Evolutionary conservation across 1,139 yeast genomes (phyloP).

Genomic region (Tardiomyces blankii): DNA sequence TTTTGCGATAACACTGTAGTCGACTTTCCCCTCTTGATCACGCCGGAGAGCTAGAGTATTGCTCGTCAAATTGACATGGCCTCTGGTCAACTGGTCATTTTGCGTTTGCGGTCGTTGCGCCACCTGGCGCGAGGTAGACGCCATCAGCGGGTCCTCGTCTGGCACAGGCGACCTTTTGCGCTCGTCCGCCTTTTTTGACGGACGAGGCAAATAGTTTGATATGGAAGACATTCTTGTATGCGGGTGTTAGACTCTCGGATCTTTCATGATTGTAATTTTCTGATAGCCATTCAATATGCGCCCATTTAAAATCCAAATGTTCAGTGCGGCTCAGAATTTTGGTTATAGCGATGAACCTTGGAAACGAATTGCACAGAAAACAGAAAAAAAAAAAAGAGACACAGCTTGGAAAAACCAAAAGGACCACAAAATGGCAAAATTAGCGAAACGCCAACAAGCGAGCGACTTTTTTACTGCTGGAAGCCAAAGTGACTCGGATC

Average conservation of each 20-base stretch:
- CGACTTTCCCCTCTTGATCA: constrained; percentile 23
- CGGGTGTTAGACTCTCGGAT: no score
- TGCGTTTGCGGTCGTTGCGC: background rate
- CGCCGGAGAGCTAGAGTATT: constrained; percentile 24
- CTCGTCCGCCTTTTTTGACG: background rate
- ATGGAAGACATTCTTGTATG: background rate
- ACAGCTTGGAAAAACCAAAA: no score
- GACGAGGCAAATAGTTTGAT: background rate
- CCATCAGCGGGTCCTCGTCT: background rate
- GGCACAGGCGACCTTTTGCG: background rate
- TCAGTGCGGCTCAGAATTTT: no score
- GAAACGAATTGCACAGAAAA: no score
- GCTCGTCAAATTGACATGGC: constrained; percentile 1
- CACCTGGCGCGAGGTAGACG: background rate
- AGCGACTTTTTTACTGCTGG: background rate
- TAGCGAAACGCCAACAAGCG: background rate
- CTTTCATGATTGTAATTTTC: no score
- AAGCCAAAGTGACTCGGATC: background rate
- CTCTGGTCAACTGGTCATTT: background rate
- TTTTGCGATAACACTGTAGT: constrained; percentile 25
- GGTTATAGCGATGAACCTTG: no score
- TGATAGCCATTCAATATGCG: no score
- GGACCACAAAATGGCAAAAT: background rate
- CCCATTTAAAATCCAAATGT: no score
- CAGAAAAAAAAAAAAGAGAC: no score